phyloP scores from a whole-genome alignment of 441 rosid genomes.

The Raphanus hybrid region DNA sequence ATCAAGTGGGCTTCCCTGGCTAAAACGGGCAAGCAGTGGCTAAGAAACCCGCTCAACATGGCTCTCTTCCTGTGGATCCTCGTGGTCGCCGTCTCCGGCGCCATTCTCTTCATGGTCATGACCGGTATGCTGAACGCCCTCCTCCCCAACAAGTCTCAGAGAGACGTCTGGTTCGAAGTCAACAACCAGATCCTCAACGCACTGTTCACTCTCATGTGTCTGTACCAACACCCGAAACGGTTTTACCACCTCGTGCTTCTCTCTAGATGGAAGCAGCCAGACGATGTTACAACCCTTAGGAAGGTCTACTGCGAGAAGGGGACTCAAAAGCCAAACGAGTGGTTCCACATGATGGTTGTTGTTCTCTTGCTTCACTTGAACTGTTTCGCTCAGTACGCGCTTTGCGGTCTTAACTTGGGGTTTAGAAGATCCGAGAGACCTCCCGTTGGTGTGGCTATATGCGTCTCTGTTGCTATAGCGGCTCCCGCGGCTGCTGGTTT shows the following conservation, averaged over 20 bases:
- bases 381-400: constrained; percentile 86
- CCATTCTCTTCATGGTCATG: constrained; percentile 83
- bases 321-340: constrained; percentile 75
- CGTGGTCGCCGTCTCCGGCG: constrained; percentile 76
- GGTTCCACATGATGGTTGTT: constrained; percentile 85
- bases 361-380: constrained; percentile 72
- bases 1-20: constrained; percentile 63
- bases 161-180: constrained; percentile 84
- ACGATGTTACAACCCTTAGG: constrained; percentile 66
- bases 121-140: constrained; percentile 79
- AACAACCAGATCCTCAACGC: constrained; percentile 95
- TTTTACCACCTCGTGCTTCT: constrained; percentile 77
- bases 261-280: constrained; percentile 63
- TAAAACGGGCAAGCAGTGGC: constrained; percentile 68
- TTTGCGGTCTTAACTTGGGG: constrained; percentile 78
- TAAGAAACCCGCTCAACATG: constrained; percentile 72
- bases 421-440: constrained; percentile 79
- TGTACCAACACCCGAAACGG: constrained; percentile 85
- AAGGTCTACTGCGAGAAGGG: constrained; percentile 79
- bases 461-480: constrained; percentile 71
- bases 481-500: constrained; percentile 85
- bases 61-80: constrained; percentile 72
- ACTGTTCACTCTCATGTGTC: constrained; percentile 79
- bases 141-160: constrained; percentile 60
- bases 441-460: constrained; percentile 72